Evolutionary conservation across 352 stramenopile genomes (phyloP), one percentile per base, ranked within the genome.

Genomic region (Phytophthora chlamydospora): DNA sequence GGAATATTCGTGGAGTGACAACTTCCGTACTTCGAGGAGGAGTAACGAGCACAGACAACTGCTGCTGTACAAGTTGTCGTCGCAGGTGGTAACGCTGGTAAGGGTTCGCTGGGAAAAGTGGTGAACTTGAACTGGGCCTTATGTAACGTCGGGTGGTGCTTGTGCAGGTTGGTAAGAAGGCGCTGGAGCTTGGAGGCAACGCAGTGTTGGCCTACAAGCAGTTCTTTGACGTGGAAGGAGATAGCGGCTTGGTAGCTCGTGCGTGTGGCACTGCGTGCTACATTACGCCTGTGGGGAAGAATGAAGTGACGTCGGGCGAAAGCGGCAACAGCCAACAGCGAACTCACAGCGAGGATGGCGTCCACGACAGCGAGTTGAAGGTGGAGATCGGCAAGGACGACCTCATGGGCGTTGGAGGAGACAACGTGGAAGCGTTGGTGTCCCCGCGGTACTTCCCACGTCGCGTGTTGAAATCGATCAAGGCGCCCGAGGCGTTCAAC

Each of bases 171-270:
- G 97, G 94, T 11, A 98, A 98, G 61, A 98, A 98, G 61, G 96
- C 97, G 2, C 69, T 98, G 17, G 95, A 98, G 58, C 87, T 98
- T n/a, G 96, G 97, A 13, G 97, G 96, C 3, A 99, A 99, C 66
- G 97, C 97, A 6, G 96, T 99, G 14, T 73, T 99, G 43, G 97
- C 93, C 5, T 99, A 99, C 78, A 90, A 98, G 58, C 95, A 99
- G 63, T 98, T 98, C 68, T 99, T 99, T 65, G 97, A 99, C 75
- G 94, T 99, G 29, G 97, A 99, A 83, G 97, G 97, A 42, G 97
- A 99, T 73, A 98, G 93, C 32, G 97, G 97, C 9, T 84, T 99
- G 24, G 97, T 99, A 0, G 97, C 96, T 17, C 78, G 97, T 21
- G 97, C 95, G 6, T 99, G 96, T 70, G 98, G 98, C 12, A 99